Evolutionary conservation across 139 green algal genomes (phyloP).

Genomic region (Closterium sp.): DNA sequence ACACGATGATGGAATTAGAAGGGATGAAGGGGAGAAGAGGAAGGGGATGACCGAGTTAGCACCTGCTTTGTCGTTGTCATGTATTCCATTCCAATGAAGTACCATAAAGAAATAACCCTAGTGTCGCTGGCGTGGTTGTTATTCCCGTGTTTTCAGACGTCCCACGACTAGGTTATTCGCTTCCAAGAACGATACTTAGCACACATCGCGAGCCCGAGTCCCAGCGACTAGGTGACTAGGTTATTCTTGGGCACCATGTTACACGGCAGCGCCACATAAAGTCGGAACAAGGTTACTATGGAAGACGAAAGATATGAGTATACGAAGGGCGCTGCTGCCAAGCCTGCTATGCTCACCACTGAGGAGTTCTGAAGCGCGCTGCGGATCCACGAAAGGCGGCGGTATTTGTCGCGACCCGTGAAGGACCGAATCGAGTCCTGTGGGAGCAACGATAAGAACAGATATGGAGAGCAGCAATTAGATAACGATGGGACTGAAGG

Average conservation of each 20-base stretch:
- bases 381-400: conserved; percentile 27
- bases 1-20: neutral
- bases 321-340: neutral
- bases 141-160: neutral
- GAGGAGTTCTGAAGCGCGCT: conserved; percentile 26
- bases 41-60: neutral
- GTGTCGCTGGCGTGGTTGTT: neutral
- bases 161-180: too few relatives aligned
- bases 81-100: neutral
- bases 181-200: too few relatives aligned
- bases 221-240: too few relatives aligned
- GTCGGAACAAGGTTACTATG: neutral
- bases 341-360: conserved; percentile 33
- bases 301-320: neutral
- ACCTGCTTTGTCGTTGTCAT: neutral
- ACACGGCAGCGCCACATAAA: neutral
- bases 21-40: neutral
- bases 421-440: conserved; percentile 48
- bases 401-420: conserved; percentile 45
- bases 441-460: neutral
- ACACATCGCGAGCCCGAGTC: too few relatives aligned
- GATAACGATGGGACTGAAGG: neutral
- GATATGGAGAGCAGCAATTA: neutral
- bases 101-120: neutral
- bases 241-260: too few relatives aligned